These are phyloP conservation scores for Leucosporidium yakuticum DNA, from an alignment of 768 basidiomycete genomes.

Conservation along the genomic window DNA sequence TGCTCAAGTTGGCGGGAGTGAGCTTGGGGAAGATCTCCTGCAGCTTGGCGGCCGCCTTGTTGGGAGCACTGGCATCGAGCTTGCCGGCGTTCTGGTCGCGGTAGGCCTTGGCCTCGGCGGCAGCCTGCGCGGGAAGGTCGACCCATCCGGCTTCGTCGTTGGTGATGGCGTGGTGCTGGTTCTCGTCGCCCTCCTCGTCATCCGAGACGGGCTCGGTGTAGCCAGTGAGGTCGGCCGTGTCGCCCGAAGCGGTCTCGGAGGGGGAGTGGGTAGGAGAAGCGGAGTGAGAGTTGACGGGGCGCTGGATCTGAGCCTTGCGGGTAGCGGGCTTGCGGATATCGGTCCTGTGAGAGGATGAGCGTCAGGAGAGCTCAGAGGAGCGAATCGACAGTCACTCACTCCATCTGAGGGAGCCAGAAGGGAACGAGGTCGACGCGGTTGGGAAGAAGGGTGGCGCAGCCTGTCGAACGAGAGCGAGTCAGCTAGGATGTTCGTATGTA, in stretches of 20 bases:
- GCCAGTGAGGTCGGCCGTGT: slow-evolving; percentile 24
- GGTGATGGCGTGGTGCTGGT: slow-evolving; percentile 54
- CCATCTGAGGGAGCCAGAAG: slow-evolving; percentile 99
- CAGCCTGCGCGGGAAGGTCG: slow-evolving; percentile 58
- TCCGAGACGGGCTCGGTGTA: slow-evolving; percentile 92
- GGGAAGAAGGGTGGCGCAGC: slow-evolving; percentile 86
- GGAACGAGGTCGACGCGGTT: slow-evolving; percentile 91
- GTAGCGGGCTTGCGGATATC: slow-evolving; percentile 91
- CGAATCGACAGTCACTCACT: slow-evolving; percentile 39
- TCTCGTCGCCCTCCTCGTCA: slow-evolving; percentile 81
- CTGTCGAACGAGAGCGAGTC: slow-evolving; percentile 41
- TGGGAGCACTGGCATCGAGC: neutral
- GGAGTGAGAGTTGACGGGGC: slow-evolving; percentile 40
- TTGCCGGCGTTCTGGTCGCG: slow-evolving; percentile 44
- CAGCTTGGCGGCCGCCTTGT: slow-evolving; percentile 8
- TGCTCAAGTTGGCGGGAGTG: slow-evolving; percentile 50
- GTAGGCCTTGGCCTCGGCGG: slow-evolving; percentile 77
- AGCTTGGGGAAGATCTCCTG: slow-evolving; percentile 53
- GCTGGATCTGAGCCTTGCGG: slow-evolving; percentile 47
- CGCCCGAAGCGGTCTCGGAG: slow-evolving; percentile 45
- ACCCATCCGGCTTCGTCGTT: slow-evolving; percentile 75
- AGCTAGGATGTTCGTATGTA: slow-evolving; percentile 70
- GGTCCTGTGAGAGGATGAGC: slow-evolving; percentile 42
- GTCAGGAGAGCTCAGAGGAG: neutral
- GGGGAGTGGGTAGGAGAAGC: slow-evolving; percentile 42